Percentiles rank a stretch among this genome's conserved stretches.
Evolutionary conservation across 2,329 filamentous ascomycete species (phyloP).

Genomic region (Colletotrichum sp.): DNA sequence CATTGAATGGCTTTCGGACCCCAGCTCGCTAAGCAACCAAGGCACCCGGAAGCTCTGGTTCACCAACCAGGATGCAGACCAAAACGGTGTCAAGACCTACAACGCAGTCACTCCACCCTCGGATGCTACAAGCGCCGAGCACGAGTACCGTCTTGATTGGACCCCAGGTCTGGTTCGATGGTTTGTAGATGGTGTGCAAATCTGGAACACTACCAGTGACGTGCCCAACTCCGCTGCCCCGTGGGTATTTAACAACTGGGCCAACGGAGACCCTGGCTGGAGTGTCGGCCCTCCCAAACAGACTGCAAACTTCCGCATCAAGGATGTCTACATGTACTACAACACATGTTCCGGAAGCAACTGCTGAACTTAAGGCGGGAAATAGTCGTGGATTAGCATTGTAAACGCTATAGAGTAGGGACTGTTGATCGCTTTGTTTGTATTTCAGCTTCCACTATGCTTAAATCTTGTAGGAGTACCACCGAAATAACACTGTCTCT

Average conservation of each 20-base stretch:
- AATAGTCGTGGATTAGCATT: not conserved
- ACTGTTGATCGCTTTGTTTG: not conserved
- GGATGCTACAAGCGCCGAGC: conserved; percentile 29
- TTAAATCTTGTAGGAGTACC: not conserved
- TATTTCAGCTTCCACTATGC: not conserved
- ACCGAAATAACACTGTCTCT: not conserved
- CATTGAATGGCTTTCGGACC: conserved; percentile 37
- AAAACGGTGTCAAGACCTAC: conserved; percentile 22
- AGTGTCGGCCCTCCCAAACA: conserved; percentile 30
- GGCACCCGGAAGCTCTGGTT: conserved; percentile 32
- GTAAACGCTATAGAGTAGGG: not conserved
- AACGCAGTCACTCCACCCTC: conserved; percentile 23
- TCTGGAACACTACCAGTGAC: conserved; percentile 29
- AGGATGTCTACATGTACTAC: conserved; percentile 30
- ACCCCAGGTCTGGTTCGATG: conserved; percentile 27
- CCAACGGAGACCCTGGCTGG: conserved; percentile 34
- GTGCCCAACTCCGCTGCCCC: conserved; percentile 28
- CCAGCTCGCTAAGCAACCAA: conserved; percentile 28
- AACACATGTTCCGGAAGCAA: conserved; percentile 23
- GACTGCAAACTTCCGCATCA: conserved; percentile 31
- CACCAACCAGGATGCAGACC: conserved; percentile 33
- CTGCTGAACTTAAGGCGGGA: not conserved
- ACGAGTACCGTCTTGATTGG: conserved; percentile 37
- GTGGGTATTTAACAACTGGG: conserved; percentile 38
- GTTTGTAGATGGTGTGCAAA: conserved; percentile 30